Evolutionary conservation across 2,329 filamentous ascomycete genomes (phyloP).

Genomic region (Diaporthe longicolla): DNA sequence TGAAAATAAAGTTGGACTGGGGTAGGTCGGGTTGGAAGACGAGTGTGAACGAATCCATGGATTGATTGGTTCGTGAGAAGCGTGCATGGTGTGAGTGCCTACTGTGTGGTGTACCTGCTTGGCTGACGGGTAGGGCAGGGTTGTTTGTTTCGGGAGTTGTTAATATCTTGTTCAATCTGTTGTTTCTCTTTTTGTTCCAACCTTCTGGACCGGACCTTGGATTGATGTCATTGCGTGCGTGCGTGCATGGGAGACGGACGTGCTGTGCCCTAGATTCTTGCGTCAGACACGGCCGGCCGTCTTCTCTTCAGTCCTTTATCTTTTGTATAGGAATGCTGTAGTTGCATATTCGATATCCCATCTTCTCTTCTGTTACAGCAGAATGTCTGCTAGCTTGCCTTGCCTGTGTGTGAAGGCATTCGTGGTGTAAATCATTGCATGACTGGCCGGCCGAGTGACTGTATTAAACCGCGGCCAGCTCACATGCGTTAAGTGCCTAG

Average conservation of each 20-base stretch:
- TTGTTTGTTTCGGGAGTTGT: constrained; percentile 14
- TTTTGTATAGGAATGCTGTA: not conserved
- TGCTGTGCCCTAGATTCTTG: not conserved
- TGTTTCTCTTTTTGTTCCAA: not conserved
- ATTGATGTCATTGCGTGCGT: not conserved
- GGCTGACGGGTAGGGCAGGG: not conserved
- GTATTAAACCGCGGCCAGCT: not conserved
- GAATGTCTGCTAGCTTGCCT: not conserved
- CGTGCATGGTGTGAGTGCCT: not conserved
- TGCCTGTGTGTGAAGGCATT: not conserved
- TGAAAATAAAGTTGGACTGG: constrained; percentile 36
- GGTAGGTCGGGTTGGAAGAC: not conserved
- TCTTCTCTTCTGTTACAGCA: not conserved
- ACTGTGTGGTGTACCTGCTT: not conserved
- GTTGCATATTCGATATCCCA: constrained; percentile 29
- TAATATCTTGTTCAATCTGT: constrained; percentile 6
- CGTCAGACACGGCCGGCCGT: not conserved
- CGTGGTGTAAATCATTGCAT: not conserved
- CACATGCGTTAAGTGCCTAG: not conserved
- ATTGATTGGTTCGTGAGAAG: not conserved
- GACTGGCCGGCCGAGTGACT: not conserved
- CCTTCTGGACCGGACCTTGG: not conserved
- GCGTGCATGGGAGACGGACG: constrained; percentile 8
- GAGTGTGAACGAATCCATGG: not conserved
- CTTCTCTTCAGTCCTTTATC: not conserved